Conservation (phyloP, 345 rosid species). For the Luvunga scandens region DNA sequence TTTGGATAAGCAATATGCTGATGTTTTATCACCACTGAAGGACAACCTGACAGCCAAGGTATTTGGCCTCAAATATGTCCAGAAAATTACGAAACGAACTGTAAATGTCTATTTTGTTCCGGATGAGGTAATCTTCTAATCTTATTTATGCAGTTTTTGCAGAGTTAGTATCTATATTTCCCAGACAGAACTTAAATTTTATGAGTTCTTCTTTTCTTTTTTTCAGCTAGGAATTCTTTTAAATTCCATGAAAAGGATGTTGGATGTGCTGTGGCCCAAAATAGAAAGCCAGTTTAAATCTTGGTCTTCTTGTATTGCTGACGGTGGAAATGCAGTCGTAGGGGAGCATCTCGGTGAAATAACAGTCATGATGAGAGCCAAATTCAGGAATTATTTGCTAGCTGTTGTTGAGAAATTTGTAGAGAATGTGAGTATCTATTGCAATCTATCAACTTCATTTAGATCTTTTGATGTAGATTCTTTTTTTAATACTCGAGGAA, state of each 20-base stretch:
- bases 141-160: slow-evolving; percentile 5
- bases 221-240: slow-evolving; percentile 80
- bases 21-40: slow-evolving; percentile 74
- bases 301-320: slow-evolving; percentile 75
- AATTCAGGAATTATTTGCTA: slow-evolving; percentile 78
- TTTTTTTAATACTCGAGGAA: too few species aligned
- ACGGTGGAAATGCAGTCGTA: slow-evolving; percentile 51
- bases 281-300: slow-evolving; percentile 69
- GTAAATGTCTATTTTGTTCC: slow-evolving; percentile 61
- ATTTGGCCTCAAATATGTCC: slow-evolving; percentile 77
- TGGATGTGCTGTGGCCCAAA: slow-evolving; percentile 65
- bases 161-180: not conserved
- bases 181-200: slow-evolving; percentile 1
- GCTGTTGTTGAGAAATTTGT: slow-evolving; percentile 90
- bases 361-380: slow-evolving; percentile 81
- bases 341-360: slow-evolving; percentile 90
- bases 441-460: not conserved
- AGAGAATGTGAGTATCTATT: slow-evolving; percentile 62
- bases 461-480: not conserved
- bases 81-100: slow-evolving; percentile 79
- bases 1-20: slow-evolving; percentile 84
- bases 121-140: slow-evolving; percentile 58
- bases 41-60: slow-evolving; percentile 68
- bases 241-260: slow-evolving; percentile 92
- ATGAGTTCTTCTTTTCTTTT: not conserved